Base-by-base conservation (phyloP, 306 rosid species). In the Ammopiptanthus mongolicus region DNA sequence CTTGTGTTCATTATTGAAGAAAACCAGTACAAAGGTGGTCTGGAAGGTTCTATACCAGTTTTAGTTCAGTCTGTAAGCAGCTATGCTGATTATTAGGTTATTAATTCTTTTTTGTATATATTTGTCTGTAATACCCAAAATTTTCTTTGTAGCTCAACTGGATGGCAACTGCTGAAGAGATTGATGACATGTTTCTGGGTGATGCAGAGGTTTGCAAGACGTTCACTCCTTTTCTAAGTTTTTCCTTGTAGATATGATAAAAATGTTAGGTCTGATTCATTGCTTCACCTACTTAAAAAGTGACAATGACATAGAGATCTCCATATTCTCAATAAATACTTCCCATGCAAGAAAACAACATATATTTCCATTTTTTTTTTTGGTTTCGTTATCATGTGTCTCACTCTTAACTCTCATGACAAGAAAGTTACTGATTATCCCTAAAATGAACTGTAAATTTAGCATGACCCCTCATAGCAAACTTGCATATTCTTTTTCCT, bases 41-140 rank as follows among this genome's bases (percentile, higher is more conserved):
- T 77, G 70, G 97, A 91, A 71, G 98, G 98, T 71, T 89, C 96
- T 25, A 77, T 93, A 83, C 98, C 97, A 60, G 98, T 90, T 85
- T 82, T 91, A 75, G 86, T 89, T 81, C 86, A 91, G 74, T 81
- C 96, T 76, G 98, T 93, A 87, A 90, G 96, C 63, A 71, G 83
- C 81, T 75, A 63, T 64, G 72, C 57, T 53, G 69, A 75, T 71
- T 71, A 60, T 44, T 70, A 17, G 70, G 59, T 84, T 65, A 8
- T 69, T 56, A 41, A 51, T 64, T 29, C 15, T 73, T 56, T 73
- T 46, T 57, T 69, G 71, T 29, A 33, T 62, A 48, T 63, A 19
- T 50, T 8, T 77, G 48, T 65, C 77, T 63, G 34, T 65, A 78
- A 84, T 64, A 29, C 73, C 39, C 25, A 46, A 83, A 42, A 3